phyloP scores from a whole-genome alignment of 2,329 filamentous ascomycete species.

The Claviceps cyperi region DNA sequence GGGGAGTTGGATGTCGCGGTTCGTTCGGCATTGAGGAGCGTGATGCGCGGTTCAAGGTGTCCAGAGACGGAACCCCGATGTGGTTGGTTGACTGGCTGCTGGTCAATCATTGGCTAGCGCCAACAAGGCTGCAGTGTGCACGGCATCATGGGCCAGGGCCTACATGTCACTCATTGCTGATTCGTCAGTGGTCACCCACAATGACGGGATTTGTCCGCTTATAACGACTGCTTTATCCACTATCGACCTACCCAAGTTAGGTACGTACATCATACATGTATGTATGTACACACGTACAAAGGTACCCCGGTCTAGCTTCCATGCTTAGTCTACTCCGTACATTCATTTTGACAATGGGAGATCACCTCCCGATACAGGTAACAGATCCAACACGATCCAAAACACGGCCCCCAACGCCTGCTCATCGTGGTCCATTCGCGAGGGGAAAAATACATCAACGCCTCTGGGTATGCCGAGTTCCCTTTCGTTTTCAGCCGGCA shows the following conservation, averaged over 20 bases:
- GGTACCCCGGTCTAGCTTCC: background rate
- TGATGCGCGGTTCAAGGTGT: too few species aligned
- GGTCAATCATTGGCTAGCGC: background rate
- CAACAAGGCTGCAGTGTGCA: background rate
- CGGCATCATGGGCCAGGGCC: too few species aligned
- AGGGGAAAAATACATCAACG: background rate
- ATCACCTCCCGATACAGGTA: background rate
- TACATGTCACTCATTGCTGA: background rate
- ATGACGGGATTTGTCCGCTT: background rate
- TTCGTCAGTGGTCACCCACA: background rate
- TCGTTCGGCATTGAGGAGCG: too few species aligned
- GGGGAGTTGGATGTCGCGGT: too few species aligned
- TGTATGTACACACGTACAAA: too few species aligned
- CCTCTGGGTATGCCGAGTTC: constrained; percentile 2
- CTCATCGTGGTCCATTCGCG: background rate
- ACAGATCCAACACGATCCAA: constrained; percentile 5
- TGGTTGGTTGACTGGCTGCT: too few species aligned
- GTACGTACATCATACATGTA: background rate
- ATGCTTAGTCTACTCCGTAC: background rate
- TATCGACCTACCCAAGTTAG: background rate
- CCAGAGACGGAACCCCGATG: too few species aligned
- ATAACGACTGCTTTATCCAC: background rate
- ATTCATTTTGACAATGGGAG: background rate
- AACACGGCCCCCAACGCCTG: constrained; percentile 1
- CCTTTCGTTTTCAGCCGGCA: background rate